These are phyloP conservation scores for Diaporthe sp. DNA, from an alignment of 2,329 filamentous ascomycete genomes.

Conservation along the genomic window DNA sequence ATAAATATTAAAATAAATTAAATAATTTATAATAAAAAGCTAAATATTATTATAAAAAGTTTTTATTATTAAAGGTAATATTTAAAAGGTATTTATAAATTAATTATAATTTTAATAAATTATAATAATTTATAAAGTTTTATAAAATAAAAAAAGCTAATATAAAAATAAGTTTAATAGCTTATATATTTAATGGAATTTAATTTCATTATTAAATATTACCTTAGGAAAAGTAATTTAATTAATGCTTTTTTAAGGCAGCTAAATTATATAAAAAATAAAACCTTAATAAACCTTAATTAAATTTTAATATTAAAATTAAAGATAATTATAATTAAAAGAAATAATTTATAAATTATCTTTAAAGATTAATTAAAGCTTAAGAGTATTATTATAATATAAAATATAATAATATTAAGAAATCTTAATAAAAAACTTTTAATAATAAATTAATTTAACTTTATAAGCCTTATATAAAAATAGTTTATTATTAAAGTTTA, in stretches of 20 bases:
- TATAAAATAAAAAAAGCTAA: neutral
- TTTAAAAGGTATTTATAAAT: too few species aligned
- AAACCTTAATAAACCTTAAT: neutral
- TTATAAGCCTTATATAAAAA: neutral
- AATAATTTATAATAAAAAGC: neutral
- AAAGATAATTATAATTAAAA: neutral
- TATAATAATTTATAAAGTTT: neutral
- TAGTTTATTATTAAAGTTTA: neutral
- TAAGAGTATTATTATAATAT: neutral
- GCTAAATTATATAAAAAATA: neutral
- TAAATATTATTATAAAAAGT: neutral
- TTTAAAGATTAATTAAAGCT: neutral
- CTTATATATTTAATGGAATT: neutral
- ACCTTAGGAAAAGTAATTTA: neutral
- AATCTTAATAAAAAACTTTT: neutral
- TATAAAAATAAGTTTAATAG: neutral
- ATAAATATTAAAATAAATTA: neutral
- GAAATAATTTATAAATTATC: neutral
- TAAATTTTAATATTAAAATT: neutral
- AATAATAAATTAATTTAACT: neutral
- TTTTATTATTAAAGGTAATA: too few species aligned
- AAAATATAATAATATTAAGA: neutral
- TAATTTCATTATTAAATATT: neutral
- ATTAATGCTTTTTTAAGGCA: neutral
- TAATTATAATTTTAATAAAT: too few species aligned